Percentiles rank a stretch among this genome's conserved stretches.
Evolutionary conservation across 768 basidiomycete genomes (phyloP).

Genomic region (Cytidiella melzeri): DNA sequence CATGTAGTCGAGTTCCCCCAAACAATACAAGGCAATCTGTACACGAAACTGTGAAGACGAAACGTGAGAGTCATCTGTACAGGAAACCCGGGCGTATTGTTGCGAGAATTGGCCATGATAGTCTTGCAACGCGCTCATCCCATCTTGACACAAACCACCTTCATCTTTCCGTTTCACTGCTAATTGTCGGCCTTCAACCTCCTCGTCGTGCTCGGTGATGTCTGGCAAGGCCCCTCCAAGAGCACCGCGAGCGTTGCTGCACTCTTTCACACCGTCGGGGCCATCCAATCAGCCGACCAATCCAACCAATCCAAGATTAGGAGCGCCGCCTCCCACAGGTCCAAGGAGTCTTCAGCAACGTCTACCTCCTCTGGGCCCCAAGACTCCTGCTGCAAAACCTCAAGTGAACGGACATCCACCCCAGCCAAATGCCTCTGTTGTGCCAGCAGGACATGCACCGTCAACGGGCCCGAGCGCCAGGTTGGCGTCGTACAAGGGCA

Average conservation of each 20-base stretch:
- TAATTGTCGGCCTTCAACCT: slow-evolving; percentile 1
- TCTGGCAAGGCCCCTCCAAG: slow-evolving; percentile 75
- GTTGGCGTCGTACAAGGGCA: slow-evolving; percentile 33
- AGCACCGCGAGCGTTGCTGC: slow-evolving; percentile 65
- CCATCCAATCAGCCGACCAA: slow-evolving; percentile 28
- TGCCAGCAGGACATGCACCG: slow-evolving; percentile 22
- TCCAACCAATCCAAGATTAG: slow-evolving; percentile 37
- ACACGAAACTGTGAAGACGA: not conserved
- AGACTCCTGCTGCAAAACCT: slow-evolving; percentile 32
- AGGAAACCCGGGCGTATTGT: not conserved
- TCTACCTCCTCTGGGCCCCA: slow-evolving; percentile 2
- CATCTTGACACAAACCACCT: slow-evolving; percentile 7
- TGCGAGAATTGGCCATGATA: not conserved
- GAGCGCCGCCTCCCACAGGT: slow-evolving; percentile 56
- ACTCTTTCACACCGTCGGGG: slow-evolving; percentile 30
- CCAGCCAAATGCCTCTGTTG: slow-evolving; percentile 19
- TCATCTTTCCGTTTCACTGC: slow-evolving; percentile 4
- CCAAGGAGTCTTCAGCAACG: slow-evolving; percentile 50
- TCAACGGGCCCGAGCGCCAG: slow-evolving; percentile 27
- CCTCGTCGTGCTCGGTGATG: slow-evolving; percentile 35
- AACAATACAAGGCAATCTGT: not conserved
- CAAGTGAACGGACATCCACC: slow-evolving; percentile 36
- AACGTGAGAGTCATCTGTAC: not conserved
- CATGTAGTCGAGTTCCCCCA: not conserved
- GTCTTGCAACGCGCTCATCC: not conserved